Conservation (phyloP, 768 basidiomycete species). For the Collybia nuda region DNA sequence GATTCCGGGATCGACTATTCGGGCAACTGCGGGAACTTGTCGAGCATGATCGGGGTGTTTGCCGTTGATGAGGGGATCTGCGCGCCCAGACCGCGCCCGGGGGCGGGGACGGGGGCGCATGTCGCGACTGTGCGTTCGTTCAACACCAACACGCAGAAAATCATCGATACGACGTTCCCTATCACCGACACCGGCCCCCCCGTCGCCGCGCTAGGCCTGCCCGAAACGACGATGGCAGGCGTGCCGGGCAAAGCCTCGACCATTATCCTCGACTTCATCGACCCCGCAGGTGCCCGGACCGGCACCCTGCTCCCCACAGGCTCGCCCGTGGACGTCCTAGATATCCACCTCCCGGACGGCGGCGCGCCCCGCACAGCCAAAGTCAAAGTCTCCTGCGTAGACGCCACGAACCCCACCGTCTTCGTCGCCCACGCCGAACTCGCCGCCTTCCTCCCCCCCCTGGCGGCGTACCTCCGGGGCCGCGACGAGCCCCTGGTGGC, state of each 20-base stretch:
- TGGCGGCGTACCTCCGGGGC: constrained; percentile 35
- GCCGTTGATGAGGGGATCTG: constrained; percentile 67
- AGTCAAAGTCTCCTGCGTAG: constrained; percentile 56
- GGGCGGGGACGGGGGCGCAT: constrained; percentile 15
- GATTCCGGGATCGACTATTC: constrained; percentile 63
- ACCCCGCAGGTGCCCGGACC: constrained; percentile 68
- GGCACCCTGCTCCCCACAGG: constrained; percentile 70
- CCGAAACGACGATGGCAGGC: constrained; percentile 61
- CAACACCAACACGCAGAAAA: constrained; percentile 74
- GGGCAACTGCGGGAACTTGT: constrained; percentile 77
- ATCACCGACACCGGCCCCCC: constrained; percentile 25
- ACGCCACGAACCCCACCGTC: constrained; percentile 76
- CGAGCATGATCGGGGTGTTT: constrained; percentile 71
- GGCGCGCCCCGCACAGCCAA: constrained; percentile 22
- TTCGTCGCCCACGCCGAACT: constrained; percentile 53
- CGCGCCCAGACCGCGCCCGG: constrained; percentile 20
- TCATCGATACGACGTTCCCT: constrained; percentile 72
- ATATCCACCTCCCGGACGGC: constrained; percentile 20
- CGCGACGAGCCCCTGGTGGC: constrained; percentile 23
- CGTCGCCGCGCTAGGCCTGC: constrained; percentile 43
- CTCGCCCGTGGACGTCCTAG: constrained; percentile 42
- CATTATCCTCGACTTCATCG: constrained; percentile 65
- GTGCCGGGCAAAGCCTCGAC: constrained; percentile 65
- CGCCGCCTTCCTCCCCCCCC: constrained; percentile 30
- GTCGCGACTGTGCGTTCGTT: constrained; percentile 58